Conservation (phyloP, 164 flowering plant species). For the Aristolochia californica region DNA sequence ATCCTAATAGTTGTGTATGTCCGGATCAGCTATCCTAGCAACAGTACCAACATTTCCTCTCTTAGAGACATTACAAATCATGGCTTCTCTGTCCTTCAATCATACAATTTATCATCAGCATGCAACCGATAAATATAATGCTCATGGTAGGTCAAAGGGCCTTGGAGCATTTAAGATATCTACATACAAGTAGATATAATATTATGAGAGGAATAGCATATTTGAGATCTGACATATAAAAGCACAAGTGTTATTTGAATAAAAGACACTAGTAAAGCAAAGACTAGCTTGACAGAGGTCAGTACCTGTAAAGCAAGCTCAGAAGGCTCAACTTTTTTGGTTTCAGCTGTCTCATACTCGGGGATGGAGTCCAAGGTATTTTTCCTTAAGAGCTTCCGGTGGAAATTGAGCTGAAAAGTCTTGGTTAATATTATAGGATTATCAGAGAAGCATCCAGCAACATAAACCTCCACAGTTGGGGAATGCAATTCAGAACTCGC, state of each 20-base stretch:
- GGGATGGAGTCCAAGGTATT: constrained; percentile 60
- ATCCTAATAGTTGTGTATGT: no score
- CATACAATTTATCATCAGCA: no score
- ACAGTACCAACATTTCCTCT: no score
- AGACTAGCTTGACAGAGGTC: neutral
- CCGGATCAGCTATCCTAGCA: no score
- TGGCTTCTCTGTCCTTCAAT: no score
- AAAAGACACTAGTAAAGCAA: neutral
- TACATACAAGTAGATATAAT: neutral
- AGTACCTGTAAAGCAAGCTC: constrained; percentile 57
- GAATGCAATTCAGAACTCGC: constrained; percentile 29
- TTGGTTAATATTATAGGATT: constrained; percentile 70
- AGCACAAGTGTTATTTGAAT: neutral
- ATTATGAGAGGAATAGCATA: neutral
- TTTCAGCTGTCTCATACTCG: constrained; percentile 49
- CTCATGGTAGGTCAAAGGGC: neutral
- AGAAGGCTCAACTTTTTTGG: constrained; percentile 26
- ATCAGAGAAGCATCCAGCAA: constrained; percentile 67
- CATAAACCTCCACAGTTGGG: constrained; percentile 73
- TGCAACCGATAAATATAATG: no score
- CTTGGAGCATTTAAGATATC: neutral
- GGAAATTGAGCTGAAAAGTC: constrained; percentile 43
- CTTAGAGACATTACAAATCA: no score
- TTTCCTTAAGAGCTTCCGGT: constrained; percentile 50
- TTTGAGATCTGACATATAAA: neutral